Evolutionary conservation across 805 yeast species (phyloP).

Genomic region (Zygosaccharomyces rouxii): DNA sequence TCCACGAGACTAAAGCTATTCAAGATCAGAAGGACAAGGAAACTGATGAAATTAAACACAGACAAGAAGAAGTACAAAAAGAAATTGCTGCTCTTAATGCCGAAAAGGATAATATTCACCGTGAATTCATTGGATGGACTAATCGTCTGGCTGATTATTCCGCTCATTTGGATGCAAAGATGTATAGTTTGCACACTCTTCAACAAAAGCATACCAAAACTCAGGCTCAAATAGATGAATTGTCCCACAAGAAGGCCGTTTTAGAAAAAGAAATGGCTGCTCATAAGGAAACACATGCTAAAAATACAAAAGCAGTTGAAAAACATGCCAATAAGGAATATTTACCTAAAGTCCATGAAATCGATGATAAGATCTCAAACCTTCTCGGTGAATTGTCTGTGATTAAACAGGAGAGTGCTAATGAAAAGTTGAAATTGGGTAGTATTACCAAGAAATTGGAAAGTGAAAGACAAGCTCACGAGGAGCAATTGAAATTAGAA

Average conservation of each 20-base stretch:
- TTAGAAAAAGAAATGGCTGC: conserved; percentile 21
- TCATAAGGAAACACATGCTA: conserved; percentile 16
- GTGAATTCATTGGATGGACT: conserved; percentile 23
- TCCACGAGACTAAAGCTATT: conserved; percentile 27
- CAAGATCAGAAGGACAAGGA: conserved; percentile 27
- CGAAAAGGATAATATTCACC: conserved; percentile 18
- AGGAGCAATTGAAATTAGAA: conserved; percentile 24
- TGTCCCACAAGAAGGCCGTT: conserved; percentile 16
- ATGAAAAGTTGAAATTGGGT: conserved; percentile 26
- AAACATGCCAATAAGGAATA: conserved; percentile 24
- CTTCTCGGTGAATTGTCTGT: conserved; percentile 21
- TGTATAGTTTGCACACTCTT: conserved; percentile 24
- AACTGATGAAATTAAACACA: conserved; percentile 20
- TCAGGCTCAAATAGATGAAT: conserved; percentile 19
- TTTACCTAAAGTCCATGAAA: conserved; percentile 23
- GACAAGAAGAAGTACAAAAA: conserved; percentile 23
- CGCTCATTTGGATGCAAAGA: conserved; percentile 27
- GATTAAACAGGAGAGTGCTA: conserved; percentile 29
- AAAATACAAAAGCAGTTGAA: conserved; percentile 17
- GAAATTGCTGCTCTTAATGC: conserved; percentile 26
- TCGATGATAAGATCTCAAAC: conserved; percentile 23
- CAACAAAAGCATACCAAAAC: conserved; percentile 19
- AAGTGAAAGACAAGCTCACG: conserved; percentile 26
- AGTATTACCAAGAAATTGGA: conserved; percentile 30
- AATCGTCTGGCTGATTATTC: conserved; percentile 22